A percentile compares a stretch with the other conserved stretches of the same genome.
These are phyloP conservation scores for Cucurbita maxima DNA, from an alignment of 306 rosid species.

Conservation along the genomic window DNA sequence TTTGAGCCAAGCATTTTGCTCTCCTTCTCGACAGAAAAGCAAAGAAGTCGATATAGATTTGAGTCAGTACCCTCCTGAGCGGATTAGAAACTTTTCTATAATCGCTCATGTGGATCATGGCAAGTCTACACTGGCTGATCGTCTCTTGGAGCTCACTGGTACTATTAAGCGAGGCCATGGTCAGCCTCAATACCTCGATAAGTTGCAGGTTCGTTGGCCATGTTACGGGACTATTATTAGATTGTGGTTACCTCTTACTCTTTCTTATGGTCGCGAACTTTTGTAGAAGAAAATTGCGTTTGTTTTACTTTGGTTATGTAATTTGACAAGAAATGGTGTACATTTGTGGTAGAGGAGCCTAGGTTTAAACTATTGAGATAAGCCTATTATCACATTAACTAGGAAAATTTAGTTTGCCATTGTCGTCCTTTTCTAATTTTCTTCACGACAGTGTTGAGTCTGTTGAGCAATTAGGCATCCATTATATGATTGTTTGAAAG, in stretches of 20 bases:
- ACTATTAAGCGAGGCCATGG: slow-evolving; percentile 89
- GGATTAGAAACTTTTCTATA: slow-evolving; percentile 68
- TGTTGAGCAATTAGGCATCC: neutral
- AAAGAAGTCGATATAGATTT: slow-evolving; percentile 44
- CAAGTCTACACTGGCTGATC: slow-evolving; percentile 72
- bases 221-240: neutral
- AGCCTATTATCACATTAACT: neutral
- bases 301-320: neutral
- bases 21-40: slow-evolving; percentile 38
- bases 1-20: slow-evolving; percentile 30
- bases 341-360: neutral
- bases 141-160: slow-evolving; percentile 84
- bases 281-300: neutral
- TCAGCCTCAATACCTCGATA: slow-evolving; percentile 83
- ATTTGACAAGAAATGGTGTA: neutral
- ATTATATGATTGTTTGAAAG: neutral
- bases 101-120: slow-evolving; percentile 76
- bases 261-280: neutral
- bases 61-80: slow-evolving; percentile 51
- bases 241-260: neutral
- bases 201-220: slow-evolving; percentile 44
- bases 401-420: neutral
- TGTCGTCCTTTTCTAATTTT: neutral
- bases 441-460: neutral
- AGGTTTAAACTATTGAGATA: neutral